Percentiles rank a stretch among this genome's conserved stretches.
phyloP scores from a whole-genome alignment of 495 filamentous ascomycete genomes.

The Bombardia bombarda region DNA sequence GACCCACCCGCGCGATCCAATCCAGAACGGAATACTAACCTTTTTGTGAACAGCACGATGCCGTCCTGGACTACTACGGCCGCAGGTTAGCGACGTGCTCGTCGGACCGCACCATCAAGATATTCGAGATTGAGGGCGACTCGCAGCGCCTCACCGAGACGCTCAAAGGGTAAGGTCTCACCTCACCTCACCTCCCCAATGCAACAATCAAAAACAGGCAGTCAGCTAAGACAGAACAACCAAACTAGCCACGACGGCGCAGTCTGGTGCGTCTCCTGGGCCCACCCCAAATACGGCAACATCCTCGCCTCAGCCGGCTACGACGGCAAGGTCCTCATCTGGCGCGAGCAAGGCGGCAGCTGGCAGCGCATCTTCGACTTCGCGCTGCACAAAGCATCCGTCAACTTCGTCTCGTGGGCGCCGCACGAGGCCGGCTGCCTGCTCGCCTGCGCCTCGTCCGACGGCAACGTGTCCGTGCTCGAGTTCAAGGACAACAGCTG shows the following conservation, averaged over 20 bases:
- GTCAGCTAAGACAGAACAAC: neutral
- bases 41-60: conserved; percentile 51
- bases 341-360: conserved; percentile 72
- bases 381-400: conserved; percentile 82
- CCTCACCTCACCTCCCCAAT: neutral
- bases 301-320: conserved; percentile 92
- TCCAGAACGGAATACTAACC: conserved; percentile 8
- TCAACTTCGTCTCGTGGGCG: conserved; percentile 96
- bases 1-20: neutral
- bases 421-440: conserved; percentile 93
- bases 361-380: conserved; percentile 87
- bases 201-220: neutral
- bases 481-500: conserved; percentile 94
- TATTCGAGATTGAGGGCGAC: conserved; percentile 96
- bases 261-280: conserved; percentile 96
- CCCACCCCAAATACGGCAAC: conserved; percentile 96
- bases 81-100: conserved; percentile 94
- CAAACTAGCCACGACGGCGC: conserved; percentile 79
- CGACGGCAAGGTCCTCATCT: conserved; percentile 97
- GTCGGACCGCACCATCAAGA: conserved; percentile 97
- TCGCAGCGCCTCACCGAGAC: conserved; percentile 87
- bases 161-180: conserved; percentile 68
- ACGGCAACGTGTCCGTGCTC: conserved; percentile 86
- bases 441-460: conserved; percentile 86
- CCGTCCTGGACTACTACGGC: conserved; percentile 96